Percentiles rank a stretch among this genome's conserved stretches.
phyloP scores from a whole-genome alignment of 2,329 filamentous ascomycete species.

The Monosporascus sp. region DNA sequence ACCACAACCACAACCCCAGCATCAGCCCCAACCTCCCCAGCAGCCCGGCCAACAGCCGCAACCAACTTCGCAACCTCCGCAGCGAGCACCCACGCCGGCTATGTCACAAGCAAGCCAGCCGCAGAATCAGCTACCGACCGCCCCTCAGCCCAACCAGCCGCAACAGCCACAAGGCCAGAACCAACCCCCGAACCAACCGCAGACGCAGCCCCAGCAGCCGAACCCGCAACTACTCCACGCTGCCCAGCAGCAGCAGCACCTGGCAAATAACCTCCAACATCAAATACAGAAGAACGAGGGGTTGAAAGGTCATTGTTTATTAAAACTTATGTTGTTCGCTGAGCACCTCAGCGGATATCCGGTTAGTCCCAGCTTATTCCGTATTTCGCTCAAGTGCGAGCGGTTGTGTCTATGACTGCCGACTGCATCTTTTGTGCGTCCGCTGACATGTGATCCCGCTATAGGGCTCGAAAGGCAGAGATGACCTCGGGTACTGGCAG shows the following conservation, averaged over 20 bases:
- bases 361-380: constrained; percentile 30
- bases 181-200: constrained; percentile 23
- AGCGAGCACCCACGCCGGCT: constrained; percentile 22
- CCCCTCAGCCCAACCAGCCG: constrained; percentile 29
- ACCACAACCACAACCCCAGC: constrained; percentile 20
- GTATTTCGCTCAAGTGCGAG: neutral
- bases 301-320: constrained; percentile 52
- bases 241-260: constrained; percentile 30
- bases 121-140: constrained; percentile 24
- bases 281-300: constrained; percentile 35
- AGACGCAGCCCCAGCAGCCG: constrained; percentile 23
- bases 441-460: constrained; percentile 9
- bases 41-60: constrained; percentile 31
- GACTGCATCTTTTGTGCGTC: neutral
- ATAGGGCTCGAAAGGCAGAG: constrained; percentile 53
- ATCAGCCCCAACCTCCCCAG: constrained; percentile 29
- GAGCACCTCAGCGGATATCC: constrained; percentile 56
- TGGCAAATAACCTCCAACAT: constrained; percentile 22
- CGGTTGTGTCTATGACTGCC: too few species aligned
- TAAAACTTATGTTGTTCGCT: constrained; percentile 58
- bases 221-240: constrained; percentile 28
- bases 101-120: constrained; percentile 32
- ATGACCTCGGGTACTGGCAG: constrained; percentile 73
- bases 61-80: constrained; percentile 20
- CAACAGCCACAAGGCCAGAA: constrained; percentile 23